Percentiles rank a stretch among this genome's conserved stretches.
Conservation (phyloP, 768 basidiomycete species). For the Rhodosporidiobolus sp. region DNA sequence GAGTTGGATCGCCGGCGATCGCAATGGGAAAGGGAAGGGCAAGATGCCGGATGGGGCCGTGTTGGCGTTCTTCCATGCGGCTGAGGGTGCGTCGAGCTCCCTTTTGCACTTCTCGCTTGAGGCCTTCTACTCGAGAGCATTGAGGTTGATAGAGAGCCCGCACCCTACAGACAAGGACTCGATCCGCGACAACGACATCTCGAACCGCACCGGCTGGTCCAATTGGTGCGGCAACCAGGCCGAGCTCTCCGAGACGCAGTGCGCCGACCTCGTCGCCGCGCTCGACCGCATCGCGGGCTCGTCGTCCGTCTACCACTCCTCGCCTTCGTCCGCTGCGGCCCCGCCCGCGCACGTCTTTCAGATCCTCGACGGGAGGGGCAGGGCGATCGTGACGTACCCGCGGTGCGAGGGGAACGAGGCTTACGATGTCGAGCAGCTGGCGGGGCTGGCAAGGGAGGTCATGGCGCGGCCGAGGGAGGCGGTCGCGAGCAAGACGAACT, state of each 20-base stretch:
- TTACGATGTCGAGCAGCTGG: slow-evolving; percentile 36
- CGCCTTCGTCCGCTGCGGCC: neutral
- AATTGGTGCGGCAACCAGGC: slow-evolving; percentile 41
- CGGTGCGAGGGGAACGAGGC: neutral
- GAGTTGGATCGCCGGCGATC: slow-evolving; percentile 38
- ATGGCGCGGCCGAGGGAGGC: slow-evolving; percentile 30
- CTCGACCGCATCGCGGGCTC: slow-evolving; percentile 16
- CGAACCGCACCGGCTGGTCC: slow-evolving; percentile 24
- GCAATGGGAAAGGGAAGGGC: neutral
- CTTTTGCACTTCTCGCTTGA: neutral
- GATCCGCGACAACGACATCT: slow-evolving; percentile 30
- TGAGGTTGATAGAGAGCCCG: neutral
- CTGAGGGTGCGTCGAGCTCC: slow-evolving; percentile 4
- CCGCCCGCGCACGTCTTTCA: slow-evolving; percentile 43
- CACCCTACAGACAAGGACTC: slow-evolving; percentile 32
- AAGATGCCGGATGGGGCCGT: slow-evolving; percentile 32
- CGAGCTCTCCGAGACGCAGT: slow-evolving; percentile 28
- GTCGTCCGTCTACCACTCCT: neutral
- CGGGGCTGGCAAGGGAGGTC: slow-evolving; percentile 40
- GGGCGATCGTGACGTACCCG: slow-evolving; percentile 34
- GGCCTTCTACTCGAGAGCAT: fast-evolving
- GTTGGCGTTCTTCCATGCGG: slow-evolving; percentile 43
- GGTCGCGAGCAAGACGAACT: slow-evolving; percentile 41
- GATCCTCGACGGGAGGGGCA: slow-evolving; percentile 36
- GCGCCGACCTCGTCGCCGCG: slow-evolving; percentile 24